Conservation (phyloP, 1,284 basidiomycete genomes). For the Trametes hirsuta region DNA sequence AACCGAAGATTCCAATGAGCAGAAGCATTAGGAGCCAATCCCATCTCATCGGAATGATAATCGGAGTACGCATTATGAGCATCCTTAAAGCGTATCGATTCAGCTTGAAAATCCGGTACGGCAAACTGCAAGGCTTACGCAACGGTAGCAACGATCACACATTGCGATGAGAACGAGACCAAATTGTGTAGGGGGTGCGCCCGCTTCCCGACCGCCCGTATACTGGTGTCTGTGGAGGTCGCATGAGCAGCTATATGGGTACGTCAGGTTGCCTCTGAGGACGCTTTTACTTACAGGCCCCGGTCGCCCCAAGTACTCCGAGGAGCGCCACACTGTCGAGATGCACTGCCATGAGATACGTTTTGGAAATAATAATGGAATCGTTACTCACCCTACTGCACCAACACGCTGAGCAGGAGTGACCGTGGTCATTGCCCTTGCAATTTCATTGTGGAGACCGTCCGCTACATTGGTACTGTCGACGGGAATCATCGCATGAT, state of each 20-base stretch:
- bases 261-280: not conserved
- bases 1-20: slow-evolving; percentile 60
- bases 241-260: not conserved
- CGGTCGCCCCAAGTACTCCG: slow-evolving; percentile 64
- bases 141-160: slow-evolving; percentile 56
- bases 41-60: slow-evolving; percentile 51
- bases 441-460: not conserved
- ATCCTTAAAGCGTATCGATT: slow-evolving; percentile 39
- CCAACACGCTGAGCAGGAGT: slow-evolving; percentile 40
- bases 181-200: slow-evolving; percentile 79
- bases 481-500: slow-evolving; percentile 7
- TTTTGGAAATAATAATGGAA: no score
- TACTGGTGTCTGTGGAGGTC: slow-evolving; percentile 53
- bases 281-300: slow-evolving; percentile 51
- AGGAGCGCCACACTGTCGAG: slow-evolving; percentile 51
- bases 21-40: slow-evolving; percentile 50
- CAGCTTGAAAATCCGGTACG: not conserved
- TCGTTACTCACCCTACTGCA: slow-evolving; percentile 39
- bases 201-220: slow-evolving; percentile 73
- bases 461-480: slow-evolving; percentile 19
- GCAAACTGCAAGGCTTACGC: slow-evolving; percentile 40
- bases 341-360: not conserved
- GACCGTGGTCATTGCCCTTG: slow-evolving; percentile 11
- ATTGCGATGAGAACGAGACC: slow-evolving; percentile 66
- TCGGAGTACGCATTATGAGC: slow-evolving; percentile 41